Evolutionary conservation across 495 filamentous ascomycete species (phyloP).

Genomic region (Monascus purpureus): DNA sequence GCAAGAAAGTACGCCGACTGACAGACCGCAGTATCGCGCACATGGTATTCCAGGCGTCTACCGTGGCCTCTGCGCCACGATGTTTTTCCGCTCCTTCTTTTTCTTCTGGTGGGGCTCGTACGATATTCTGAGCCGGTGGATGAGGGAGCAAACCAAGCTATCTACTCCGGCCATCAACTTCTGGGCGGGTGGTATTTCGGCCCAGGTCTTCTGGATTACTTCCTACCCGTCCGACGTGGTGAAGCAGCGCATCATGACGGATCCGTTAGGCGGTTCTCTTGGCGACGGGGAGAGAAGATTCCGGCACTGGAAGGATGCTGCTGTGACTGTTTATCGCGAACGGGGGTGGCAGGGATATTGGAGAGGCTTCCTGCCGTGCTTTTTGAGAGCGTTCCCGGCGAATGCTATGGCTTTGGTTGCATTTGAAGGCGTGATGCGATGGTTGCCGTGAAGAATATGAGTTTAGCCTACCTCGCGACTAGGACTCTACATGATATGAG

Average conservation of each 20-base stretch:
- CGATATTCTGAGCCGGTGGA: conserved; percentile 57
- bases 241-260: conserved; percentile 97
- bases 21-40: conserved; percentile 18
- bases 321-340: conserved; percentile 59
- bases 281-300: conserved; percentile 58
- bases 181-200: conserved; percentile 87
- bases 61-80: conserved; percentile 69
- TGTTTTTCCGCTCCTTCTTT: conserved; percentile 85
- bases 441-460: conserved; percentile 35
- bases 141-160: conserved; percentile 53
- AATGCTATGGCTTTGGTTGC: conserved; percentile 89
- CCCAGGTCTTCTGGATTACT: conserved; percentile 87
- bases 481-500: too few relatives aligned
- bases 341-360: conserved; percentile 69
- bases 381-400: conserved; percentile 86
- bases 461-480: too few relatives aligned
- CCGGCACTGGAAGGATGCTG: conserved; percentile 67
- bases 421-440: conserved; percentile 85
- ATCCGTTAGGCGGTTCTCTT: conserved; percentile 58
- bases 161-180: conserved; percentile 79
- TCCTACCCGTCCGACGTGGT: conserved; percentile 90
- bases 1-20: too few relatives aligned
- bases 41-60: conserved; percentile 74
- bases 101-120: conserved; percentile 97
- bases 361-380: conserved; percentile 88